phyloP scores from a whole-genome alignment of 345 rosid genomes.

The Abelmoschus esculentus region DNA sequence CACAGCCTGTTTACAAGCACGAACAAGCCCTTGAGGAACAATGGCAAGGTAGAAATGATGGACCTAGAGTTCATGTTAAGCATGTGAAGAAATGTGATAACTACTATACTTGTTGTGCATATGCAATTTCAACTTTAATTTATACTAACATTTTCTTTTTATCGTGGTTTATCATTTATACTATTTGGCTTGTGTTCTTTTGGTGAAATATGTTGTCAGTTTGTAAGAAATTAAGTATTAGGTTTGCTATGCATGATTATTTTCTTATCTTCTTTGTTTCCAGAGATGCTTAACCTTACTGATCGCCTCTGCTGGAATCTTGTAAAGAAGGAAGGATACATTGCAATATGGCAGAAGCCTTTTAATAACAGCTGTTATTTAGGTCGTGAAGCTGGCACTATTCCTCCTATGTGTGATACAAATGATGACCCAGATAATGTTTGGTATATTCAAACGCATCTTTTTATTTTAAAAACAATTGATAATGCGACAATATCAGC shows the following conservation, averaged over 20 bases:
- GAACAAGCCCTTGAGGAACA: slow-evolving; percentile 69
- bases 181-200: not conserved
- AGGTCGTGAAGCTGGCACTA: slow-evolving; percentile 50
- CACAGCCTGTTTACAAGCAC: slow-evolving; percentile 95
- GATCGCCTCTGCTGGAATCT: slow-evolving; percentile 88
- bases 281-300: slow-evolving; percentile 91
- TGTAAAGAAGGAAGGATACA: slow-evolving; percentile 88
- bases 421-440: slow-evolving; percentile 81
- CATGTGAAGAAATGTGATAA: not conserved
- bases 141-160: not conserved
- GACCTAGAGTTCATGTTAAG: slow-evolving; percentile 1
- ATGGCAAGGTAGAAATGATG: slow-evolving; percentile 64
- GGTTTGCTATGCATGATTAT: not conserved
- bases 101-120: slow-evolving; percentile 3
- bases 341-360: slow-evolving; percentile 94
- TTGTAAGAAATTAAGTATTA: not conserved
- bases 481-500: not conserved
- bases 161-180: not conserved
- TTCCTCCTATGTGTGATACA: slow-evolving; percentile 66
- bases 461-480: slow-evolving; percentile 2
- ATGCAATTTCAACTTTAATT: slow-evolving; percentile 2
- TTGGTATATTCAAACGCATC: slow-evolving; percentile 43
- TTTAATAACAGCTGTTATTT: slow-evolving; percentile 69
- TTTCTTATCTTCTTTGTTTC: slow-evolving; percentile 14
- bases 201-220: not conserved